Percentiles rank a stretch among this genome's conserved stretches.
These are phyloP conservation scores for Suillus variegatus DNA, from an alignment of 768 basidiomycete genomes.

Conservation along the genomic window DNA sequence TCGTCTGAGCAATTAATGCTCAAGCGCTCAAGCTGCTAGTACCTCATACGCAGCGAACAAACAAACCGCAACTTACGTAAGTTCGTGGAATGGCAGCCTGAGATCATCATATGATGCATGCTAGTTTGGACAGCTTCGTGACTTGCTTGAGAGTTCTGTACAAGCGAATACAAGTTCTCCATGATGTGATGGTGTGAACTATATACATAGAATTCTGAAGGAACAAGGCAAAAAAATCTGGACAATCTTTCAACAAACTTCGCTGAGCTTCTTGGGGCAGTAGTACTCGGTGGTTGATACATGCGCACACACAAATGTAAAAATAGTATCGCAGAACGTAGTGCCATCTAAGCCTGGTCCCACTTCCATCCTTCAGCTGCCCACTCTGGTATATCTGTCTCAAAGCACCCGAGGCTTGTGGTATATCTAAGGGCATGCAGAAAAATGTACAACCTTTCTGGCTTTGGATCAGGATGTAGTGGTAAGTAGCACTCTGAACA, in stretches of 20 bases:
- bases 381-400: conserved; percentile 91
- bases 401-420: conserved; percentile 77
- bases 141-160: not conserved
- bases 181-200: not conserved
- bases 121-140: not conserved
- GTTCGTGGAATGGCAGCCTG: too few species aligned
- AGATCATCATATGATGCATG: too few species aligned
- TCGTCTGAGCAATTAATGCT: not conserved
- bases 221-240: conserved; percentile 47
- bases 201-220: not conserved
- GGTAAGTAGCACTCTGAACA: conserved; percentile 94
- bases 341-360: conserved; percentile 42
- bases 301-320: conserved; percentile 56
- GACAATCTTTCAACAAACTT: conserved; percentile 91
- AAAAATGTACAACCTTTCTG: conserved; percentile 93
- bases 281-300: too few species aligned
- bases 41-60: too few species aligned
- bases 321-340: conserved; percentile 3
- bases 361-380: conserved; percentile 72
- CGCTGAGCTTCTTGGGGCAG: conserved; percentile 51
- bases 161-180: not conserved
- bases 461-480: conserved; percentile 89
- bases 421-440: conserved; percentile 89
- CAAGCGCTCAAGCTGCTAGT: too few species aligned
- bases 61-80: not conserved